Evolutionary conservation across 495 filamentous ascomycete genomes (phyloP), one percentile per base, ranked within the genome.

Genomic region (Podospora sp.): DNA sequence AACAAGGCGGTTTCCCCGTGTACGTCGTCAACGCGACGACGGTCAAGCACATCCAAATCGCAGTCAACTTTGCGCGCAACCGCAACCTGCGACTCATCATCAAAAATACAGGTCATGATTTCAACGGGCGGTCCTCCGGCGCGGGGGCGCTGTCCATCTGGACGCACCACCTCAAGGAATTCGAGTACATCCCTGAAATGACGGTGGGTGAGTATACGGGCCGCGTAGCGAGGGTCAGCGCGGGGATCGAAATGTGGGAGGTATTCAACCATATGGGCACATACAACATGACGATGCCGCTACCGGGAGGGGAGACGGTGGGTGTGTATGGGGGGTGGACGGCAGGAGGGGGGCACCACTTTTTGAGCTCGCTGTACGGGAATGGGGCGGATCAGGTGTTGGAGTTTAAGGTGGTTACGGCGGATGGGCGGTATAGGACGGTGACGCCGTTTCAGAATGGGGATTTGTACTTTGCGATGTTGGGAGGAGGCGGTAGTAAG

Each of bases 31-130:
- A 87, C 63, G 86, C 82, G 1, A 84, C 74, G 35, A 82, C 60
- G 18, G 81, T 84, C 20, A 77, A 78, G 50, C 81, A 91, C 60
- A 76, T 88, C 40, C 83, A 85, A 62, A 73, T 80, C 8, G 84
- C 85, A 0, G 79, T 90, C 20, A 84, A 85, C 71, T 89, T 89
- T 78, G 87, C 87, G 8, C 78, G 82, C 33, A 82, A 88, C 22
- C 74, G 78, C n/a, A 79, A 83, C 20, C 71, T 90, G 22, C 79
- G 87, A 57, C 77, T 91, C 9, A 80, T 87, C 0, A 80, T 90
- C 63, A 89, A 89, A 77, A 90, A 88, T 67, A 88, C 88, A 1
- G 88, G 88, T 18, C 88, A 90, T 69, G 88, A 90, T 73, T 88
- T 86, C 71, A 77, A 73, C 20, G 87, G 86, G 33, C 84, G 86